These are phyloP conservation scores for Pseudogymnoascus sp. DNA, from an alignment of 2,329 filamentous ascomycete species.

Conservation along the genomic window DNA sequence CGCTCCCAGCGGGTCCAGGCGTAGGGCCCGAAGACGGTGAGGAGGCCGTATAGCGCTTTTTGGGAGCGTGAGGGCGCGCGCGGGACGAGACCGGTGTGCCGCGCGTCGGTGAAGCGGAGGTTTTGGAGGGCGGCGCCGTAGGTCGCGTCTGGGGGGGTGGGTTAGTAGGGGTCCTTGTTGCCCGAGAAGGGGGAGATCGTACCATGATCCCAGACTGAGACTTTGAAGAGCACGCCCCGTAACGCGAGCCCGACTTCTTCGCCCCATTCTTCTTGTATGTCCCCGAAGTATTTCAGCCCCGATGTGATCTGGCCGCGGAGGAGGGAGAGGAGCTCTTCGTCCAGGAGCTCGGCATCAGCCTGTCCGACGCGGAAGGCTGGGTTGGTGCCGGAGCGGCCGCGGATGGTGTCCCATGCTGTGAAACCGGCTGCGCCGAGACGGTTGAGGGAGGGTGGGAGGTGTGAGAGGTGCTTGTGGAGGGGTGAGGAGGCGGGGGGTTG, in stretches of 20 bases:
- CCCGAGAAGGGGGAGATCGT: not conserved
- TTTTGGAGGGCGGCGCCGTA: conserved; percentile 93
- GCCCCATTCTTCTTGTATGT: conserved; percentile 74
- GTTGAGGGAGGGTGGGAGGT: conserved; percentile 56
- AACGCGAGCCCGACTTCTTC: conserved; percentile 75
- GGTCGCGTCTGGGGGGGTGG: conserved; percentile 53
- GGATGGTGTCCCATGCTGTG: conserved; percentile 60
- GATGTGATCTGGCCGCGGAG: conserved; percentile 81
- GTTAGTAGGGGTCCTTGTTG: not conserved
- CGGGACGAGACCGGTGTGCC: conserved; percentile 52
- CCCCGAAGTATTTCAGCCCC: conserved; percentile 77
- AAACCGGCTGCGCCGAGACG: conserved; percentile 41
- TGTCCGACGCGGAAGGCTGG: conserved; percentile 91
- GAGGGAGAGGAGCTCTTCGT: conserved; percentile 83
- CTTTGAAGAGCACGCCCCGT: conserved; percentile 78
- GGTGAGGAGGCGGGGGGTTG: conserved; percentile 46
- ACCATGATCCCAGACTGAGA: conserved; percentile 85
- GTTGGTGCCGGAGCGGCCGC: conserved; percentile 66
- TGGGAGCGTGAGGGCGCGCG: conserved; percentile 71
- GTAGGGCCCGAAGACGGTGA: conserved; percentile 83
- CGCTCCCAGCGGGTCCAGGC: conserved; percentile 88
- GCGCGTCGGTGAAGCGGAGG: conserved; percentile 78
- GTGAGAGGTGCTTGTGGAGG: conserved; percentile 34
- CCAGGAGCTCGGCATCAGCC: conserved; percentile 88
- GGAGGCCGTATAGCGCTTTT: conserved; percentile 72